These are phyloP conservation scores for Cucumis hystrix DNA, from an alignment of 306 rosid genomes.

Conservation along the genomic window DNA sequence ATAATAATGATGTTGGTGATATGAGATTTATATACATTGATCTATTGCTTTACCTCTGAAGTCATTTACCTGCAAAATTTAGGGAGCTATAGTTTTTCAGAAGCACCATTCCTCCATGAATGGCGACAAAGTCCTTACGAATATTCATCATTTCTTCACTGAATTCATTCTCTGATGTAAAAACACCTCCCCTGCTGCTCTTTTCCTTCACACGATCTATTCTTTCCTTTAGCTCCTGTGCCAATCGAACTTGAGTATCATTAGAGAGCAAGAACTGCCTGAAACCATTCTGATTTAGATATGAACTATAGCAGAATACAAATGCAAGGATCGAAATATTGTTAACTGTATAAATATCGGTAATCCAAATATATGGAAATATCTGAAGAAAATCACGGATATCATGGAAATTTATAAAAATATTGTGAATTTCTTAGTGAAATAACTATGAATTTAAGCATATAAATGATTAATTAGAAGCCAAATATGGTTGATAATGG, in stretches of 20 bases:
- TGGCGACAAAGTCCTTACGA: conserved; percentile 81
- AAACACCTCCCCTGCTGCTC: conserved; percentile 37
- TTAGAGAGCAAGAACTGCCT: not conserved
- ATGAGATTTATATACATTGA: not conserved
- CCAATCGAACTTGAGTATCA: conserved; percentile 16
- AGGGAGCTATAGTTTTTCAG: conserved; percentile 87
- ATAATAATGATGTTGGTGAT: not conserved
- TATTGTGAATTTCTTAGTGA: too few relatives aligned
- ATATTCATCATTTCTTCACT: conserved; percentile 95
- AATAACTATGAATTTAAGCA: too few relatives aligned
- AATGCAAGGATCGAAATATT: not conserved
- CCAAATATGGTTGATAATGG: too few relatives aligned
- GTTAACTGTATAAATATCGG: too few relatives aligned
- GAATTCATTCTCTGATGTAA: conserved; percentile 61
- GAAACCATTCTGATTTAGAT: not conserved
- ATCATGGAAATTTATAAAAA: too few relatives aligned
- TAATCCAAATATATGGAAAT: too few relatives aligned
- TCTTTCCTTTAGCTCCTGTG: conserved; percentile 76
- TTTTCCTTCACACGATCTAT: conserved; percentile 58
- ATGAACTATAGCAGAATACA: not conserved
- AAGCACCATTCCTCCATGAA: conserved; percentile 97
- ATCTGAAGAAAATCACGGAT: too few relatives aligned
- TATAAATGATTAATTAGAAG: too few relatives aligned
- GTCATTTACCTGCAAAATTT: conserved; percentile 74
- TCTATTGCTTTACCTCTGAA: not conserved